A percentile compares a stretch with the other conserved stretches of the same genome.
These are phyloP conservation scores for Saturnispora zaruensis DNA, from an alignment of 805 yeast genomes.

Conservation along the genomic window DNA sequence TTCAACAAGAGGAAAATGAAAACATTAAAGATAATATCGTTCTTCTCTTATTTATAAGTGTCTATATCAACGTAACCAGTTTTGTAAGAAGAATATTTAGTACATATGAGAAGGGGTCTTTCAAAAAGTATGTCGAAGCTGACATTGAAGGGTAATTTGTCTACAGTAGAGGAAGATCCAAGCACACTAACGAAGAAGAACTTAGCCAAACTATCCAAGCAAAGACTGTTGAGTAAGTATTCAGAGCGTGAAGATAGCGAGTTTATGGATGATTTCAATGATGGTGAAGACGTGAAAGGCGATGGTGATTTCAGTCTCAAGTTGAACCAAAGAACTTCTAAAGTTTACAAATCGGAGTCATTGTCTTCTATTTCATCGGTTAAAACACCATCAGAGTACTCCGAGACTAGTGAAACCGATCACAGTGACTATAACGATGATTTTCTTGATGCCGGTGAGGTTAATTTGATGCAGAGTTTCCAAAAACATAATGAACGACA, in stretches of 20 bases:
- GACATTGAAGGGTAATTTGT: conserved; percentile 1
- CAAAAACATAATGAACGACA: conserved; percentile 6
- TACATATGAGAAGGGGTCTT: neutral
- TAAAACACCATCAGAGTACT: conserved; percentile 14
- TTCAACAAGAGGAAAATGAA: neutral
- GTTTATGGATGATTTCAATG: conserved; percentile 12
- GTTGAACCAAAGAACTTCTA: neutral
- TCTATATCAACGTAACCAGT: neutral
- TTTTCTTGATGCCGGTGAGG: conserved; percentile 18
- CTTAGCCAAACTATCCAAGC: neutral
- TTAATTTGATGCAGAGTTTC: conserved; percentile 1
- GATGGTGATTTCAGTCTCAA: neutral
- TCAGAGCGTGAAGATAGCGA: conserved; percentile 14
- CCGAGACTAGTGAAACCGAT: conserved; percentile 25
- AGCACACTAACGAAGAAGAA: neutral
- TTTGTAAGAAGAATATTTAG: neutral
- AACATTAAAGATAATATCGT: neutral
- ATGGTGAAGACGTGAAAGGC: neutral
- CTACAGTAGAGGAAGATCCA: conserved; percentile 5
- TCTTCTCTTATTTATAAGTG: neutral
- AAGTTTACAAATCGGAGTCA: conserved; percentile 17
- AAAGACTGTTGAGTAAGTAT: conserved; percentile 10
- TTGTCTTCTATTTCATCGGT: conserved; percentile 22
- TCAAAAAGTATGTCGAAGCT: neutral
- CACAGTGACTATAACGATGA: conserved; percentile 25